These are phyloP conservation scores for Rhizopus stolonifer DNA, from an alignment of 371 early-diverging fungal genomes.

Conservation along the genomic window DNA sequence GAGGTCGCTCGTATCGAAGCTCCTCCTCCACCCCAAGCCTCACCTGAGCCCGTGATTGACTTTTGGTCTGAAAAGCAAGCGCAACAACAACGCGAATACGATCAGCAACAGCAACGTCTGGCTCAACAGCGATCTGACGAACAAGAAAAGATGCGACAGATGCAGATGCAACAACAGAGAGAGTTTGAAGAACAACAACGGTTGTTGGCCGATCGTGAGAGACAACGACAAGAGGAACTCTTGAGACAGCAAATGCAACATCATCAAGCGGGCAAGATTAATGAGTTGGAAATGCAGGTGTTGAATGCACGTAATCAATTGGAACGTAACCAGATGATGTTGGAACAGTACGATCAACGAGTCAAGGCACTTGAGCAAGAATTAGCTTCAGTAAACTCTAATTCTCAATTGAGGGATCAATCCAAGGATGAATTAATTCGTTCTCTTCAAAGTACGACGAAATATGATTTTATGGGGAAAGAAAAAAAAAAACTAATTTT, in stretches of 20 bases:
- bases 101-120: slow-evolving; percentile 67
- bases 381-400: slow-evolving; percentile 67
- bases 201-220: slow-evolving; percentile 63
- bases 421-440: slow-evolving; percentile 76
- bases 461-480: too few relatives aligned
- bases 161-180: slow-evolving; percentile 69
- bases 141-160: slow-evolving; percentile 55
- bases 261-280: slow-evolving; percentile 74
- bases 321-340: slow-evolving; percentile 80
- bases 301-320: slow-evolving; percentile 73
- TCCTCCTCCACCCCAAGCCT: slow-evolving; percentile 52
- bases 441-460: slow-evolving; percentile 67
- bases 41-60: slow-evolving; percentile 61
- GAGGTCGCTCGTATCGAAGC: slow-evolving; percentile 23
- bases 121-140: slow-evolving; percentile 62
- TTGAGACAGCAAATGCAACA: slow-evolving; percentile 71
- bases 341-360: slow-evolving; percentile 82
- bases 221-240: slow-evolving; percentile 66
- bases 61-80: slow-evolving; percentile 65
- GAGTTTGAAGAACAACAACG: slow-evolving; percentile 77
- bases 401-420: slow-evolving; percentile 67
- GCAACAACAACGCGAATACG: slow-evolving; percentile 72
- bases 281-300: slow-evolving; percentile 78
- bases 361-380: slow-evolving; percentile 82
- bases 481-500: not conserved